Percentiles rank a stretch among this genome's conserved stretches.
These are phyloP conservation scores for Colletotrichum sojae DNA, from an alignment of 2,329 filamentous ascomycete species.

Conservation along the genomic window DNA sequence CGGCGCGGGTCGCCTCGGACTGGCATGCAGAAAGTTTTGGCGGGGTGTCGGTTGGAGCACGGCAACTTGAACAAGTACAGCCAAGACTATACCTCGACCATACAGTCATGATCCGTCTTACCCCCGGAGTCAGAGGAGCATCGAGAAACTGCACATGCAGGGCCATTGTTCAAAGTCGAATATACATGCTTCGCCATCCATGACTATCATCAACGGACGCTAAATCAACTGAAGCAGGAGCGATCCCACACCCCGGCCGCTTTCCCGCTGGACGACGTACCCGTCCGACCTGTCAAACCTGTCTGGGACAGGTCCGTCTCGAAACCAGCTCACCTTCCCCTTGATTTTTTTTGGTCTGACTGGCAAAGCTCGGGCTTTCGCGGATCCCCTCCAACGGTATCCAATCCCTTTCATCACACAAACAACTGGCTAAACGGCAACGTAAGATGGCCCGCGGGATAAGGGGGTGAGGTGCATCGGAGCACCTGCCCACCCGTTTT, in stretches of 20 bases:
- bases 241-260: no score
- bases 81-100: not conserved
- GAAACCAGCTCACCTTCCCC: conserved; percentile 9
- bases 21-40: not conserved
- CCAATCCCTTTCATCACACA: conserved; percentile 25
- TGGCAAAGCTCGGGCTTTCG: conserved; percentile 5
- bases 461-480: no score
- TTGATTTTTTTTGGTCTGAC: not conserved
- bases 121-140: not conserved
- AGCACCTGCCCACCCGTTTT: not conserved
- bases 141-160: conserved; percentile 5
- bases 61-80: no score
- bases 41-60: not conserved
- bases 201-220: no score
- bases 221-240: no score
- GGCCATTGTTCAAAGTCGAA: not conserved
- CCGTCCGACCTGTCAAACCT: conserved; percentile 10
- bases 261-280: no score
- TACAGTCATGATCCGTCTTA: not conserved
- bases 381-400: conserved; percentile 30
- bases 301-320: conserved; percentile 12
- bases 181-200: no score
- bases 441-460: not conserved
- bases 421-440: conserved; percentile 10
- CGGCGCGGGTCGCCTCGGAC: not conserved